Evolutionary conservation across 805 yeast species (phyloP).

Genomic region (Starmerella vaccinii): DNA sequence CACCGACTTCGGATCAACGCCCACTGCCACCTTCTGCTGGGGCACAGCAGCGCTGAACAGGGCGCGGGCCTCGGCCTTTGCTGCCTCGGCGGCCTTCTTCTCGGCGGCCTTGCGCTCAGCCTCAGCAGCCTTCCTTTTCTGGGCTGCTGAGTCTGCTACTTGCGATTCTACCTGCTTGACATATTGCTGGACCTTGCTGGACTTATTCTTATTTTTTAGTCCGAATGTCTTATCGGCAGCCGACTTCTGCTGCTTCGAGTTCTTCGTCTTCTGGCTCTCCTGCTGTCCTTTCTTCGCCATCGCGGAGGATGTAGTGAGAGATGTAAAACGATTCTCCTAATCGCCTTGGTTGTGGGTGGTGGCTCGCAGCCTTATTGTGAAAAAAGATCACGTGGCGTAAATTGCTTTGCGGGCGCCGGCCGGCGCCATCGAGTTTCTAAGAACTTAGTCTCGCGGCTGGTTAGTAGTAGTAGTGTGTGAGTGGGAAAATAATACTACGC

Average conservation of each 20-base stretch:
- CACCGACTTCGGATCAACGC: conserved; percentile 93
- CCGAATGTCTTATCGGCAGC: conserved; percentile 89
- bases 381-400: conserved; percentile 1
- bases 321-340: neutral
- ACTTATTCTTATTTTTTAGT: conserved; percentile 86
- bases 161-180: conserved; percentile 61
- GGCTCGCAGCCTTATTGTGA: neutral
- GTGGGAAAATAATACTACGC: no score
- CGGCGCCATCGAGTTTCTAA: neutral
- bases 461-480: no score
- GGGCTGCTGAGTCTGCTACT: conserved; percentile 44
- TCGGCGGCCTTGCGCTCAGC: conserved; percentile 57
- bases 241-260: conserved; percentile 46
- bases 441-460: neutral
- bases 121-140: conserved; percentile 67
- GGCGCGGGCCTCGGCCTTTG: conserved; percentile 76
- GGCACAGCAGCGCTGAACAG: conserved; percentile 56
- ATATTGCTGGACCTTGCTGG: conserved; percentile 73
- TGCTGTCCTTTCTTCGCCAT: conserved; percentile 55
- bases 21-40: conserved; percentile 82
- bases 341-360: neutral
- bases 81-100: conserved; percentile 83
- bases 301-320: neutral
- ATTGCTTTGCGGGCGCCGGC: neutral
- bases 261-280: conserved; percentile 45